Percentiles rank a stretch among this genome's conserved stretches.
Evolutionary conservation across 2,329 filamentous ascomycete genomes (phyloP).

Genomic region (Neodidymelliopsis sp.): DNA sequence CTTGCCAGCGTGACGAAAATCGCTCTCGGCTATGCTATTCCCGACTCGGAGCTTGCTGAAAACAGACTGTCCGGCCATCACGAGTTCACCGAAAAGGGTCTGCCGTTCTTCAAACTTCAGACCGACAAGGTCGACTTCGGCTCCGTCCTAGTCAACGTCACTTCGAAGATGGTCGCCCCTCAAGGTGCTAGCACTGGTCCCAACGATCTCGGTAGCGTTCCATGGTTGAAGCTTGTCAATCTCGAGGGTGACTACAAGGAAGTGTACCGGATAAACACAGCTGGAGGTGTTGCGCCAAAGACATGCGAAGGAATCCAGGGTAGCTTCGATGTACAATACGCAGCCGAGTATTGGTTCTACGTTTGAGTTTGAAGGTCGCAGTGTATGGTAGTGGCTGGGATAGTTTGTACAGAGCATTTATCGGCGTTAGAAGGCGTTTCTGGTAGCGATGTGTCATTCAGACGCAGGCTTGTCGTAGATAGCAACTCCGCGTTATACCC

Average conservation of each 20-base stretch:
- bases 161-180: constrained; percentile 68
- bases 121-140: constrained; percentile 60
- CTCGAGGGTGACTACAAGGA: constrained; percentile 64
- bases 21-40: constrained; percentile 71
- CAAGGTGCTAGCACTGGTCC: constrained; percentile 65
- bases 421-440: constrained; percentile 37
- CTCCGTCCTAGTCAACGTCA: constrained; percentile 71
- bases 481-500: constrained; percentile 23
- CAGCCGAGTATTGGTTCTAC: constrained; percentile 78
- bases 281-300: constrained; percentile 77
- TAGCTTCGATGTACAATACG: constrained; percentile 78
- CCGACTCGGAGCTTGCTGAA: constrained; percentile 55
- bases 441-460: not conserved
- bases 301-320: constrained; percentile 72
- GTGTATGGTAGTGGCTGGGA: not conserved
- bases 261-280: constrained; percentile 85
- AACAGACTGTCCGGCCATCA: constrained; percentile 76
- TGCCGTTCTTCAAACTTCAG: constrained; percentile 82
- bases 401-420: constrained; percentile 42
- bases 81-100: constrained; percentile 75
- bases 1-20: constrained; percentile 70
- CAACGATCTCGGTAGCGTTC: constrained; percentile 67
- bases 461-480: constrained; percentile 6
- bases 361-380: constrained; percentile 22
- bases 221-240: constrained; percentile 78